Conservation (phyloP, 192 early-diverging fungal species). For the Linnemannia hyalina region DNA sequence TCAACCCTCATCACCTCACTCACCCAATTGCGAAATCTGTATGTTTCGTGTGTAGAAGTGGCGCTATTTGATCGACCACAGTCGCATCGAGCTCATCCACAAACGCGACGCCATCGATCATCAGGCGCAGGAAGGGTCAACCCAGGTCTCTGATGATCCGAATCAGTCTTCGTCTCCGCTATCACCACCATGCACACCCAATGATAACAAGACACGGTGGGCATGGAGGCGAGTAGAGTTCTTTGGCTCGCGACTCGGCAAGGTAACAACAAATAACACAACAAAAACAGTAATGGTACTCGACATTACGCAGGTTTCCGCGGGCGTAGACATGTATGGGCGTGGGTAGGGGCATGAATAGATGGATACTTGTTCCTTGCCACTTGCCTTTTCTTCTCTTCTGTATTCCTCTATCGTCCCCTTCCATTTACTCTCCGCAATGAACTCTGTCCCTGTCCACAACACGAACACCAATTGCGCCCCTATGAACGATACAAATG, state of each 20-base stretch:
- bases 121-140: not conserved
- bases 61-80: conserved; percentile 45
- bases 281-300: too few species aligned
- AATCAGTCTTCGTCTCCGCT: not conserved
- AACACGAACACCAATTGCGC: not conserved
- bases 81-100: conserved; percentile 35
- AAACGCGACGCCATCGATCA: conserved; percentile 27
- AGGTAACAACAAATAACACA: conserved; percentile 11
- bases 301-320: too few species aligned
- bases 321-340: not conserved
- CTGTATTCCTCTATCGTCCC: not conserved
- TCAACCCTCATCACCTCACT: not conserved
- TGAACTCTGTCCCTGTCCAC: not conserved
- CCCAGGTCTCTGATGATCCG: conserved; percentile 12
- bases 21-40: not conserved
- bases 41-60: conserved; percentile 36
- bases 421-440: not conserved
- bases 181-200: conserved; percentile 8
- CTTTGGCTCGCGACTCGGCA: conserved; percentile 41
- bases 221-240: conserved; percentile 50
- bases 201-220: conserved; percentile 29
- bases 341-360: not conserved
- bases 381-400: not conserved
- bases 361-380: not conserved
- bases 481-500: not conserved